phyloP scores from a whole-genome alignment of 805 yeast species.

The Nakazawaea ernobii region DNA sequence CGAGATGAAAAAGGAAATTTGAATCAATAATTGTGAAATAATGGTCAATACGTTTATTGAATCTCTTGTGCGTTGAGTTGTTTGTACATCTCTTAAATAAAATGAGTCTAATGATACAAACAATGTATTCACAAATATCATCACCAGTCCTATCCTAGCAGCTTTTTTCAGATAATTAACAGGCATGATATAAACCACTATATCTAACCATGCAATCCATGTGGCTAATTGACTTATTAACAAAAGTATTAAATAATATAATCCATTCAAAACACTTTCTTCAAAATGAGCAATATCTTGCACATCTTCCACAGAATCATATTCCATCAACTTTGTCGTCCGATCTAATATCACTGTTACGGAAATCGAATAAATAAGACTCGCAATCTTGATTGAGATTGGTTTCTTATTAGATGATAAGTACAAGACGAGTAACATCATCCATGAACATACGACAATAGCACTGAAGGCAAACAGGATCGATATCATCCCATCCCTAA shows the following conservation, averaged over 20 bases:
- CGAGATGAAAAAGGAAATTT: constrained; percentile 1
- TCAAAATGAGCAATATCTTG: constrained; percentile 45
- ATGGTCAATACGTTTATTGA: constrained; percentile 1
- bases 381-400: constrained; percentile 47
- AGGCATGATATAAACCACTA: constrained; percentile 33
- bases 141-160: constrained; percentile 24
- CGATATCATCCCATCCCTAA: constrained; percentile 32
- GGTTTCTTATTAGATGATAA: constrained; percentile 57
- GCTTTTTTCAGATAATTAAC: constrained; percentile 24
- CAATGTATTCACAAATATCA: constrained; percentile 25
- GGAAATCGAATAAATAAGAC: constrained; percentile 49
- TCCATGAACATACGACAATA: constrained; percentile 62
- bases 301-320: constrained; percentile 47
- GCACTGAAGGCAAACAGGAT: constrained; percentile 49
- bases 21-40: constrained; percentile 5
- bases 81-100: constrained; percentile 6
- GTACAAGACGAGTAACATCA: constrained; percentile 52
- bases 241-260: constrained; percentile 31
- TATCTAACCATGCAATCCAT: constrained; percentile 51
- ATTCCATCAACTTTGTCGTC: constrained; percentile 38
- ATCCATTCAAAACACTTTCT: constrained; percentile 29
- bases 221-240: constrained; percentile 38
- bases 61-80: background rate
- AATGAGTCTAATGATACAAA: constrained; percentile 17
- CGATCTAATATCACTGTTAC: constrained; percentile 45